Percentiles rank a stretch among this genome's conserved stretches.
Evolutionary conservation across 371 early-diverging fungal species (phyloP).

Genomic region (Actinomortierella ambigua): DNA sequence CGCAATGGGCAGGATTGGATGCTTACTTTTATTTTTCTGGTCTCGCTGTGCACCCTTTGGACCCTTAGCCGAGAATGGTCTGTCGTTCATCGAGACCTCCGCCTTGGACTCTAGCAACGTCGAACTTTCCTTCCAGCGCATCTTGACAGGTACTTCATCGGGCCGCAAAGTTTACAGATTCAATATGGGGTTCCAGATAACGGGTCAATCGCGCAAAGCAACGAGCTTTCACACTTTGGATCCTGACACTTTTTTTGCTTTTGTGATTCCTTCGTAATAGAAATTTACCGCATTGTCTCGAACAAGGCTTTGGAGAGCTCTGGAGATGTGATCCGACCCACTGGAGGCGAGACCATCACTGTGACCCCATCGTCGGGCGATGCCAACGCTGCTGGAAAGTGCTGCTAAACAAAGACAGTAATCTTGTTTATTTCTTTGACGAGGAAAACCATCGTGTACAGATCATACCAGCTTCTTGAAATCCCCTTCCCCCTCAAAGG

Average conservation of each 20-base stretch:
- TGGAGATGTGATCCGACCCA: slow-evolving; percentile 71
- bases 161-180: too few species aligned
- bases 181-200: too few species aligned
- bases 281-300: slow-evolving; percentile 91
- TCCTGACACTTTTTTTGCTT: too few species aligned
- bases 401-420: slow-evolving; percentile 63
- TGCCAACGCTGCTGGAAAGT: slow-evolving; percentile 65
- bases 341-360: slow-evolving; percentile 78
- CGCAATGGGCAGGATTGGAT: background rate
- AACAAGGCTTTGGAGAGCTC: slow-evolving; percentile 87
- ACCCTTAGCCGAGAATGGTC: slow-evolving; percentile 77
- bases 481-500: background rate
- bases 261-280: slow-evolving; percentile 43
- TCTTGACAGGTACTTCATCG: slow-evolving; percentile 77
- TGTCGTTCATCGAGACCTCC: slow-evolving; percentile 96
- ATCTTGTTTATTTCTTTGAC: background rate
- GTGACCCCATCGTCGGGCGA: slow-evolving; percentile 72
- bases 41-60: background rate
- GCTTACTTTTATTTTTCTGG: slow-evolving; percentile 1
- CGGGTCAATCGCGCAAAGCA: too few species aligned
- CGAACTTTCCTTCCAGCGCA: slow-evolving; percentile 91
- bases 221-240: too few species aligned
- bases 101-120: slow-evolving; percentile 95
- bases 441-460: too few species aligned
- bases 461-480: background rate